Conservation (phyloP, 2,329 filamentous ascomycete species). For the Blastomyces parvus region DNA sequence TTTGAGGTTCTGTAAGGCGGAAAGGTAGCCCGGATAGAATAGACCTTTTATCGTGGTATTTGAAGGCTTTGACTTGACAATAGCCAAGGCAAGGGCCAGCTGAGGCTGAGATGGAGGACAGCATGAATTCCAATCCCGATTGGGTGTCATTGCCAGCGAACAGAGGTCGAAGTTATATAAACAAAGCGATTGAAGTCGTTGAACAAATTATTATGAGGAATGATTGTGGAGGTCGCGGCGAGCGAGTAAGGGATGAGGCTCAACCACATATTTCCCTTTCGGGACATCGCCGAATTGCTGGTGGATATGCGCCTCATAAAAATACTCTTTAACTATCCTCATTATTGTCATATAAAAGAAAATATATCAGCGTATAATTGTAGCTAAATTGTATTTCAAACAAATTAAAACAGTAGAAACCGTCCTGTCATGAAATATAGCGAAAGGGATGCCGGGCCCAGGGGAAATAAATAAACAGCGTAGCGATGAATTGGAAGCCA, state of each 20-base stretch:
- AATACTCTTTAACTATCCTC: neutral
- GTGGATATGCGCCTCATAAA: neutral
- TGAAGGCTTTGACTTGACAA: conserved; percentile 35
- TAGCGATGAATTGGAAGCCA: neutral
- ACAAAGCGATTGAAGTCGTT: neutral
- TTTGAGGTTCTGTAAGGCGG: neutral
- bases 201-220: neutral
- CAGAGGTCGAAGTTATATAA: neutral
- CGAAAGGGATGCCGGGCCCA: neutral
- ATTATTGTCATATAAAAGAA: neutral
- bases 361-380: neutral
- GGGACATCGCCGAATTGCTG: neutral
- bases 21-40: neutral
- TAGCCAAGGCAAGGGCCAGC: conserved; percentile 35
- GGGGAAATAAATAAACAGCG: neutral
- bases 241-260: neutral
- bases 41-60: conserved; percentile 30
- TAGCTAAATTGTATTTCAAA: neutral
- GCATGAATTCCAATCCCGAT: neutral
- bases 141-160: neutral
- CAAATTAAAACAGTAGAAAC: neutral
- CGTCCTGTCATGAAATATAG: neutral
- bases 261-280: neutral
- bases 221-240: neutral
- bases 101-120: conserved; percentile 31